Evolutionary conservation across 1,284 basidiomycete species (phyloP), one percentile per base, ranked within the genome.

Genomic region (Garcileccinum viscosum): DNA sequence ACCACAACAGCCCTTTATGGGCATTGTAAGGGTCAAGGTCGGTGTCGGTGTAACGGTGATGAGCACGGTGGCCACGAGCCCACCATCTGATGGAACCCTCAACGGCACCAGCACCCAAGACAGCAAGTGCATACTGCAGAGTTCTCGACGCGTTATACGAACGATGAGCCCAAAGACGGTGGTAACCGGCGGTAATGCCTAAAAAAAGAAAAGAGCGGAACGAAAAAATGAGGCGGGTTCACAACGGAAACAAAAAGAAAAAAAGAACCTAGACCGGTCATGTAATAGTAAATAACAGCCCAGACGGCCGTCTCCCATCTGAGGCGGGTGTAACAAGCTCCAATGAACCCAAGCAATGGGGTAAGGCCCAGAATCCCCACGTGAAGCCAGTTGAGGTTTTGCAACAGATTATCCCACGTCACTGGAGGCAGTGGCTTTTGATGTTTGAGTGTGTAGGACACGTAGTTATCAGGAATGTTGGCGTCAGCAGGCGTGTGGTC

Each of bases 21-120:
- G 96, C 95, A 71, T 93, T 93, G 85, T 97, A 98, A 1, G 95
- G 96, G 84, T 97, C 95, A 70, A 98, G 92, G 69, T 96, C 93
- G 75, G 96, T 97, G 83, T 98, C 96, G 78, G 95, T 97, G 30
- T 56, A 56, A 56, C 53, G 53, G 19, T 56, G 53, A 11, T 32
- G 53, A 56, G 53, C 53, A 56, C 53, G 53, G 53, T 56, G 53
- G 19, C 53, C 53, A 32, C 53, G 53, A 32, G 53, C 53, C 53
- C 53, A 56, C 53, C 53, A 56, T 56, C 53, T 30, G 19, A 56
- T 56, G 15, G 53, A 56, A 22, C 53, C 53, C 30, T 56, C 53
- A 40, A 95, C 93, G 15, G 96, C 94, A 67, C 95, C 95, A 2
- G 94, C 91, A 66, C 95, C 96, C 15, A 90, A 87, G 27, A 92